Percentiles rank a stretch among this genome's conserved stretches.
These are phyloP conservation scores for Viola odorata DNA, from an alignment of 345 rosid species.

Conservation along the genomic window DNA sequence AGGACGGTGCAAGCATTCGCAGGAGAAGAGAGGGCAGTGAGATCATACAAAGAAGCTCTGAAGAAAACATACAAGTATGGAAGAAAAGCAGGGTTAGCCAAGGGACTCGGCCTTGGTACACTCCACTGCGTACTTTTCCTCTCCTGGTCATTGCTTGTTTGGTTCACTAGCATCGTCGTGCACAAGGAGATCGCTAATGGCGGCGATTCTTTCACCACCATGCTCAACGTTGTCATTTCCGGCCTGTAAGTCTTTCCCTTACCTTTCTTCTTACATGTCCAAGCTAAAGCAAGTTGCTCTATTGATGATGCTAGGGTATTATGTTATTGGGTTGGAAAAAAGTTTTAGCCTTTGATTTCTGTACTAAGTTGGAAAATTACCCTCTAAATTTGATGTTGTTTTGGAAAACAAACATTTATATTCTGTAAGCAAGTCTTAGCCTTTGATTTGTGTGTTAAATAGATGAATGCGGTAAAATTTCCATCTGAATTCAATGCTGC, in stretches of 20 bases:
- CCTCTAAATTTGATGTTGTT: too few species aligned
- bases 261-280: background rate
- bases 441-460: too few species aligned
- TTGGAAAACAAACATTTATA: too few species aligned
- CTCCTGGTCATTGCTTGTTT: conserved; percentile 92
- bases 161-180: conserved; percentile 85
- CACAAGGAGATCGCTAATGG: conserved; percentile 80
- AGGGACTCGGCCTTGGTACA: conserved; percentile 89
- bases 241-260: conserved; percentile 61
- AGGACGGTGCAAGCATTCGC: conserved; percentile 97
- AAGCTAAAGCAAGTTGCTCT: too few species aligned
- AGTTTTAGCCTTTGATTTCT: too few species aligned
- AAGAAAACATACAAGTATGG: conserved; percentile 69
- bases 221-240: conserved; percentile 93
- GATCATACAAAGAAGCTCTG: conserved; percentile 60
- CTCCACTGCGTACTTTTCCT: conserved; percentile 76
- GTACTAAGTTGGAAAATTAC: too few species aligned
- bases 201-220: conserved; percentile 91
- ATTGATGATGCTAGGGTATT: too few species aligned
- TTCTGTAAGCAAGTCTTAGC: too few species aligned
- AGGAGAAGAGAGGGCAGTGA: conserved; percentile 87
- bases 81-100: conserved; percentile 75
- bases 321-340: too few species aligned
- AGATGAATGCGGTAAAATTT: background rate
- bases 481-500: too few species aligned